Base-by-base conservation (phyloP, 306 rosid species). In the Corylus heterophylla region DNA sequence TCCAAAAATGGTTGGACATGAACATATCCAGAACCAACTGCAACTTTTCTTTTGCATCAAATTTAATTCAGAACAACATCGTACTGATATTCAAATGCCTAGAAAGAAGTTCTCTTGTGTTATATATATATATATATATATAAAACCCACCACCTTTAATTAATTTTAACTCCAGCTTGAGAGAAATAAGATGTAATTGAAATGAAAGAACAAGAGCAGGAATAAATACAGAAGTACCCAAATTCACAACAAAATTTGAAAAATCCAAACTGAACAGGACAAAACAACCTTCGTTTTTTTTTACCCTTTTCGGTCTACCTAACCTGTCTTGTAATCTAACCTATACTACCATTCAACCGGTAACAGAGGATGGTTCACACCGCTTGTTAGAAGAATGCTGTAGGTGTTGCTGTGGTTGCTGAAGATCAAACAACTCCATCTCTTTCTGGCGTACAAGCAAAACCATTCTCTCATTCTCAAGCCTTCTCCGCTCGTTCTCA, bases 391-490 rank as follows among this genome's bases (percentile, higher is more conserved):
- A 85, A 22, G 97, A 92, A 58, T 89, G 88, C n/a, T 90, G 91
- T 35, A 85, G 87, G 2, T 83, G 89, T 13, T 75, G 87, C 11
- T 85, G 91, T n/a, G 80, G 86, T 8, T 61, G 90, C 8, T 86
- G 90, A 59, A 74, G 59, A 73, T 68, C 76, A 16, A 73, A 5
- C 74, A 89, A 71, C 55, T 94, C 94, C 35, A 89, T 16, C 84
- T 95, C 98, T 72, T 89, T 95, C 72, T 86, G 88, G 4, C 87
- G 83, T 27, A 95, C 69, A 8, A 95, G 75, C 71, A 95, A 73
- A 39, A 87, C 73, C 97, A 95, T 89, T 74, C 97, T 93, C 82
- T 93, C 96, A 49, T 83, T 93, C 72, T 91, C 90, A 2, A 95
- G 88, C 79, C 79, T 71, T 10, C 85, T 78, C 62, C 83, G 67